Base-by-base conservation (phyloP, 2,329 filamentous ascomycete species). In the Coniella vitis region DNA sequence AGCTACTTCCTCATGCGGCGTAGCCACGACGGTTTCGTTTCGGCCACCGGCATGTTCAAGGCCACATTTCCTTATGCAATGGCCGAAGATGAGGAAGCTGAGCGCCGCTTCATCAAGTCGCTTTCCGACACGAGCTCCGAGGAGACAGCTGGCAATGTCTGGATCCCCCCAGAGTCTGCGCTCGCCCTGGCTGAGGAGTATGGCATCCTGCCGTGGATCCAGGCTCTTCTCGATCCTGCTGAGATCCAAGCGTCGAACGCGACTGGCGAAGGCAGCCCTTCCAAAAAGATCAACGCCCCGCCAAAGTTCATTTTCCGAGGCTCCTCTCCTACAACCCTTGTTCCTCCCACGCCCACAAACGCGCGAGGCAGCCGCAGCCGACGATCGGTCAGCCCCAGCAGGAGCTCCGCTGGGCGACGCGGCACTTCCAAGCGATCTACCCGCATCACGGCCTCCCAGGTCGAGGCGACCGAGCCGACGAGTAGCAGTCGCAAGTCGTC, bases 1-100 rank as follows among this genome's bases (percentile, higher is more conserved):
- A 93, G 88, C 58, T 98, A 98, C 70, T 98, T 97, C 67, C 72
- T 98, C 59, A 98, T 98, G 87, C 84, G 88, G 68, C 84, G 87
- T 59, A 91, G 87, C 68, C 81, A 81, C 63, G 88, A 94, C 63
- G 88, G 88, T 54, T 93, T 80, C 65, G 81, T 94, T 50, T 90
- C 86, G 56, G 87, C 87, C 10, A 93, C 87, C 4, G 88, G 88
- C 67, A 91, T 94, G 87, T 94, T 91, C 76, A 93, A 93, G 71
- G 88, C 87, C 31, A 86, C 86, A 2, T 94, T 90, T 61, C 87
- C 87, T 7, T 90, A 86, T 67, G 84, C 87, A 38, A 80, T 84
- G 54, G 71, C 76, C 17, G 70, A 75, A 25, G 86, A 93, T 57
- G 87, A 93, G 62, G 81, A 87, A 58, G 69, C 71, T 2, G 87